Conservation (phyloP, 2,329 filamentous ascomycete species). For the Capronia americana region DNA sequence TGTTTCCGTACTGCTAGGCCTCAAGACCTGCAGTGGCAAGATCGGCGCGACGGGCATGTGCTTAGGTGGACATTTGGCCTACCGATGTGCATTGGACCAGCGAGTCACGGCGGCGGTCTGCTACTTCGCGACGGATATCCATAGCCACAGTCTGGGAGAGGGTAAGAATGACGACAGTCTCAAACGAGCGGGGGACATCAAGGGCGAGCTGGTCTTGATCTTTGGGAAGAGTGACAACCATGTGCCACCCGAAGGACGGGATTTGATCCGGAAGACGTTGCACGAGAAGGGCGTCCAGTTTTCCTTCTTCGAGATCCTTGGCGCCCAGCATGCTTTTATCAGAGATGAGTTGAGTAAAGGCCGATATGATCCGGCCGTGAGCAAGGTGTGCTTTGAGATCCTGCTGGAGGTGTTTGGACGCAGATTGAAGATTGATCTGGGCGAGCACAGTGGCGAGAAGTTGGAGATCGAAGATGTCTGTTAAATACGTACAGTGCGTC, state of each 20-base stretch:
- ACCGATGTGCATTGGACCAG: constrained; percentile 73
- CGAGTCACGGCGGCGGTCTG: constrained; percentile 78
- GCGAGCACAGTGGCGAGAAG: constrained; percentile 66
- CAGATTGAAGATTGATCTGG: constrained; percentile 78
- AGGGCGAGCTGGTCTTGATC: constrained; percentile 83
- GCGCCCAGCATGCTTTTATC: constrained; percentile 95
- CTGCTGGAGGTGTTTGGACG: constrained; percentile 83
- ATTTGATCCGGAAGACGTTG: constrained; percentile 81
- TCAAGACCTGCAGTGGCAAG: constrained; percentile 79
- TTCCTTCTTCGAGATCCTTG: constrained; percentile 87
- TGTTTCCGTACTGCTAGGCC: constrained; percentile 72
- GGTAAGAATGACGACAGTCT: constrained; percentile 69
- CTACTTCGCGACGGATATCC: constrained; percentile 93
- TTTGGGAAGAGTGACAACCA: constrained; percentile 92
- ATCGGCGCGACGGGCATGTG: constrained; percentile 89
- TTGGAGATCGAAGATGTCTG: constrained; percentile 75
- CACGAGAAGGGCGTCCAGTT: constrained; percentile 76
- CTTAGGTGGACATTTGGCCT: constrained; percentile 86
- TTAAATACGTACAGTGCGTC: constrained; percentile 45
- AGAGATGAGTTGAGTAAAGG: constrained; percentile 91
- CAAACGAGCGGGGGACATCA: constrained; percentile 68
- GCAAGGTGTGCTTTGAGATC: constrained; percentile 89
- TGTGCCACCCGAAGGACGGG: constrained; percentile 80
- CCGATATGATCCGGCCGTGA: constrained; percentile 86
- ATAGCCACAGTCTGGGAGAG: constrained; percentile 76